These are phyloP conservation scores for Incumbomyces delicatus DNA, from an alignment of 2,329 filamentous ascomycete species.

Conservation along the genomic window DNA sequence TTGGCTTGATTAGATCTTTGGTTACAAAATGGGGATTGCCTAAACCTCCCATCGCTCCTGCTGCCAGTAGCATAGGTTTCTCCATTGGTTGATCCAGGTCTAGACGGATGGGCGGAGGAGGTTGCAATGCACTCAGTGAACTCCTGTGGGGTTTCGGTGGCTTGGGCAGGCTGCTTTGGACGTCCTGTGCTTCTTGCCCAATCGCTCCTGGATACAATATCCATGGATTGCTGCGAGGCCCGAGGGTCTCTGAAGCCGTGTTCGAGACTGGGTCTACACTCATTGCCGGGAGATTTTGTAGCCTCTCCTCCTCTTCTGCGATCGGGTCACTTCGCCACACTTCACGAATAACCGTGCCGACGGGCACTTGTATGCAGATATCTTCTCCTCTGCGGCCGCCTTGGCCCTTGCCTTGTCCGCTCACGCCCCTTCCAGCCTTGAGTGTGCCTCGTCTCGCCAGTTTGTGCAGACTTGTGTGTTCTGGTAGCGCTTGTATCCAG, in stretches of 20 bases:
- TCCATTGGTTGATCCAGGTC: slow-evolving; percentile 70
- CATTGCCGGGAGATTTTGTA: slow-evolving; percentile 22
- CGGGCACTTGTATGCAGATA: slow-evolving; percentile 77
- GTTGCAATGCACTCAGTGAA: slow-evolving; percentile 56
- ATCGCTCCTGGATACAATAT: slow-evolving; percentile 69
- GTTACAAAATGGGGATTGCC: slow-evolving; percentile 91
- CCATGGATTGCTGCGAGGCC: slow-evolving; percentile 58
- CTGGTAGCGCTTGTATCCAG: slow-evolving; percentile 86
- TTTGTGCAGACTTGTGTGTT: slow-evolving; percentile 89
- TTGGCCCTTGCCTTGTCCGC: slow-evolving; percentile 38
- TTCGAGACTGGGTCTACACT: slow-evolving; percentile 27
- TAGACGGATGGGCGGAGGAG: slow-evolving; percentile 59
- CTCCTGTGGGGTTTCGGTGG: slow-evolving; percentile 42
- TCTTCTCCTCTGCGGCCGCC: slow-evolving; percentile 75
- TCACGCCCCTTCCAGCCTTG: slow-evolving; percentile 35
- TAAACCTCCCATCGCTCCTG: slow-evolving; percentile 78
- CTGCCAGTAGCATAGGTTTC: slow-evolving; percentile 72
- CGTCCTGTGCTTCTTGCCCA: slow-evolving; percentile 11
- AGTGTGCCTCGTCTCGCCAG: slow-evolving; percentile 63
- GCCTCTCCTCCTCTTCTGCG: slow-evolving; percentile 50
- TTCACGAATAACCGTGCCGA: slow-evolving; percentile 84
- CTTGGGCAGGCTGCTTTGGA: slow-evolving; percentile 26
- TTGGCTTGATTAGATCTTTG: slow-evolving; percentile 62
- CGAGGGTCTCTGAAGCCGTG: slow-evolving; percentile 22
- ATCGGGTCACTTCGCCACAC: slow-evolving; percentile 68